phyloP scores from a whole-genome alignment of 2,329 filamentous ascomycete species.

The Colletotrichum liriopes region DNA sequence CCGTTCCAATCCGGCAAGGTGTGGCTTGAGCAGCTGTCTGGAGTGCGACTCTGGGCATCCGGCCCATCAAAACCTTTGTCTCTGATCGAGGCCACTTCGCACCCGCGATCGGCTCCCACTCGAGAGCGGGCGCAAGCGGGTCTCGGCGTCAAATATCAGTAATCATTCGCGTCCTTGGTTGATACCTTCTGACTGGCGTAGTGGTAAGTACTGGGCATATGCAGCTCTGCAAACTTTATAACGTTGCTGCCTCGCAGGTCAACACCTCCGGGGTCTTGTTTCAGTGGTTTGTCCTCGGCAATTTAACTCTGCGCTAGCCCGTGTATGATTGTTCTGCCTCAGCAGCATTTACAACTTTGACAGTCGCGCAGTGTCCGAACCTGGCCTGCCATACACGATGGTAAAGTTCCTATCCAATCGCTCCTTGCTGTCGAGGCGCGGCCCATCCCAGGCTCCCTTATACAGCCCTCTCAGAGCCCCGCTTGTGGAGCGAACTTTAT shows the following conservation, averaged over 20 bases:
- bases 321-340: not conserved
- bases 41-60: not conserved
- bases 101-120: not conserved
- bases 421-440: not conserved
- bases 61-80: not conserved
- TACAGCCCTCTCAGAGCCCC: not conserved
- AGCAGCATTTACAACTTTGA: slow-evolving; percentile 17
- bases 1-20: not conserved
- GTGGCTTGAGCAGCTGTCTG: not conserved
- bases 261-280: too few relatives aligned
- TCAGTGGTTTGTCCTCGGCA: too few relatives aligned
- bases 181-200: too few relatives aligned
- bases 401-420: slow-evolving; percentile 50
- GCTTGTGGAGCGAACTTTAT: slow-evolving; percentile 43
- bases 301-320: too few relatives aligned
- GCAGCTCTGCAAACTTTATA: too few relatives aligned
- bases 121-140: not conserved
- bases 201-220: too few relatives aligned
- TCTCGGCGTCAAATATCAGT: not conserved
- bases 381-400: slow-evolving; percentile 56
- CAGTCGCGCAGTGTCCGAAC: not conserved
- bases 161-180: not conserved
- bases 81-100: not conserved
- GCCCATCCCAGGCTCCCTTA: not conserved
- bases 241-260: too few relatives aligned